A percentile compares a stretch with the other conserved stretches of the same genome.
These are phyloP conservation scores for Carallia pectinifolia DNA, from an alignment of 345 rosid genomes.

Conservation along the genomic window DNA sequence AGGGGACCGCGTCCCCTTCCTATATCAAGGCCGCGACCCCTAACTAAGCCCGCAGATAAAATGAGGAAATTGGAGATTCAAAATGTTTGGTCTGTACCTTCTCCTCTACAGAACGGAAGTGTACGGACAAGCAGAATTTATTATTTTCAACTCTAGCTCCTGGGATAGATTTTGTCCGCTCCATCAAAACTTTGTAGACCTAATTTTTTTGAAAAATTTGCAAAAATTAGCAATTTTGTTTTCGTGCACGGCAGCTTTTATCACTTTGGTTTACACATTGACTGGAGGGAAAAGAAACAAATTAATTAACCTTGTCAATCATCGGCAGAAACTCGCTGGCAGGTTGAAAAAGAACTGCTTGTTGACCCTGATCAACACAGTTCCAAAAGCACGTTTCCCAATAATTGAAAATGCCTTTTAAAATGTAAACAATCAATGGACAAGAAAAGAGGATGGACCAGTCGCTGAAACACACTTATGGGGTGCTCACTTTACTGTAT, in stretches of 20 bases:
- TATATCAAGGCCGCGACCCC: too few species aligned
- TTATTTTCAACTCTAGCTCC: slow-evolving; percentile 89
- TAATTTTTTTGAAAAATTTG: slow-evolving; percentile 6
- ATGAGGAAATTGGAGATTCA: too few species aligned
- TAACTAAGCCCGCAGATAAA: too few species aligned
- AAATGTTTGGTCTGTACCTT: slow-evolving; percentile 36
- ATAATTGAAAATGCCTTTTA: too few species aligned
- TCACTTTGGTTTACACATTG: background rate
- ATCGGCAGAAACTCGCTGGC: slow-evolving; percentile 77
- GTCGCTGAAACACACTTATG: background rate
- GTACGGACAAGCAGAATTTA: slow-evolving; percentile 85
- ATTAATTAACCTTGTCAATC: slow-evolving; percentile 60
- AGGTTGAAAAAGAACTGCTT: slow-evolving; percentile 67
- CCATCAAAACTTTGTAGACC: slow-evolving; percentile 55
- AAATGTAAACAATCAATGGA: too few species aligned
- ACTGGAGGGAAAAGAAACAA: slow-evolving; percentile 1
- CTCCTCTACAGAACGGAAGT: slow-evolving; percentile 82
- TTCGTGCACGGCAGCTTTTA: slow-evolving; percentile 8
- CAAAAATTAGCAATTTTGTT: background rate
- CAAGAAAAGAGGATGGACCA: too few species aligned
- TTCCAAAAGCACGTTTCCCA: background rate
- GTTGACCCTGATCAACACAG: slow-evolving; percentile 33
- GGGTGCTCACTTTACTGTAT: slow-evolving; percentile 44
- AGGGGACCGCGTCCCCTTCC: too few species aligned
- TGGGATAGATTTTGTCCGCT: slow-evolving; percentile 64